Percentiles rank a stretch among this genome's conserved stretches.
Conservation (phyloP, 2,329 filamentous ascomycete genomes). For the Daldinia eschscholtzii region DNA sequence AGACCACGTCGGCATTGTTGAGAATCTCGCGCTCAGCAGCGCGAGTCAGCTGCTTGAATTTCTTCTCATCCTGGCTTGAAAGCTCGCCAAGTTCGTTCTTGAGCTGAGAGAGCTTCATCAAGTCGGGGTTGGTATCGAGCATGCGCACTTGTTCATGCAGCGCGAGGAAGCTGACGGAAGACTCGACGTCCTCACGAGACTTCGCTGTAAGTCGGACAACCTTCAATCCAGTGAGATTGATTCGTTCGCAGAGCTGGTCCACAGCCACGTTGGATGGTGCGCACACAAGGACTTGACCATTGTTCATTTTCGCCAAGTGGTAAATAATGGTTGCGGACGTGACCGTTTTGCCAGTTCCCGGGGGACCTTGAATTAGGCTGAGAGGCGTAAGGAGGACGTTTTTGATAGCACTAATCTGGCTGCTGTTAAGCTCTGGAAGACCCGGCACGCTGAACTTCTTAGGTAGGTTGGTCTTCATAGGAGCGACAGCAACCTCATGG, state of each 20-base stretch:
- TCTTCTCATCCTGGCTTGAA: conserved; percentile 97
- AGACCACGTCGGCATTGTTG: conserved; percentile 95
- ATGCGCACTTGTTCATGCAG: conserved; percentile 97
- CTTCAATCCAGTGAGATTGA: conserved; percentile 94
- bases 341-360: conserved; percentile 97
- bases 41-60: conserved; percentile 95
- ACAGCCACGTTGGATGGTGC: conserved; percentile 98
- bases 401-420: conserved; percentile 96
- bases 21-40: conserved; percentile 95
- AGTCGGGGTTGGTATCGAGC: conserved; percentile 95
- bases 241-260: conserved; percentile 96
- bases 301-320: conserved; percentile 94
- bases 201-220: conserved; percentile 98
- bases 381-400: conserved; percentile 93
- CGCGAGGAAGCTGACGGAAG: conserved; percentile 95
- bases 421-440: conserved; percentile 92
- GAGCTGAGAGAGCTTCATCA: conserved; percentile 91
- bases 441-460: conserved; percentile 97
- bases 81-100: conserved; percentile 93
- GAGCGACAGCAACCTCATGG: conserved; percentile 92
- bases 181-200: conserved; percentile 97
- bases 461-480: conserved; percentile 94
- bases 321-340: conserved; percentile 99
- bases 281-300: conserved; percentile 93
- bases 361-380: conserved; percentile 95